Evolutionary conservation across 1,284 basidiomycete species (phyloP).

Genomic region (Flammula alnicola): DNA sequence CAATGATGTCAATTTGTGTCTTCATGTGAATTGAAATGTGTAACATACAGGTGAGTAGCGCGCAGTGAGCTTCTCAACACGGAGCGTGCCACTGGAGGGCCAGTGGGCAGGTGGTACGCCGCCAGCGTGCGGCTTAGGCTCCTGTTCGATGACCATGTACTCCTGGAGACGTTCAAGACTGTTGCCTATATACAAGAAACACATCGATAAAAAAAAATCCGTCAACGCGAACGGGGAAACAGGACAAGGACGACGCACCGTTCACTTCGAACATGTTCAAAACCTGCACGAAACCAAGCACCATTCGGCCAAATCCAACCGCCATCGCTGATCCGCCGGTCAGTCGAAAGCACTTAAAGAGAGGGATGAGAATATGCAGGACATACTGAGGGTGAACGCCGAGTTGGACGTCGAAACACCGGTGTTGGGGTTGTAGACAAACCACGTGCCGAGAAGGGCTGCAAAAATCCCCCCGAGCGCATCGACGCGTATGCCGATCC

Average conservation of each 20-base stretch:
- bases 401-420: too few species aligned
- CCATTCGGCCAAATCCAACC: too few species aligned
- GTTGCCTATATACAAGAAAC: background rate
- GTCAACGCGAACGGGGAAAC: too few species aligned
- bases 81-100: constrained; percentile 72
- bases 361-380: too few species aligned
- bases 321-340: constrained; percentile 52
- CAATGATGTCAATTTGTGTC: background rate
- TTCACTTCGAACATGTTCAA: constrained; percentile 44
- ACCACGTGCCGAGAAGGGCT: constrained; percentile 49
- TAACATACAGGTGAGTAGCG: constrained; percentile 44
- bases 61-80: constrained; percentile 63
- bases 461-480: constrained; percentile 38
- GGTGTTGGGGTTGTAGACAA: constrained; percentile 60
- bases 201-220: constrained; percentile 42
- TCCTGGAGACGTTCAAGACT: constrained; percentile 77
- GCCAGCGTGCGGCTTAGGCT: constrained; percentile 49
- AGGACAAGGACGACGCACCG: too few species aligned
- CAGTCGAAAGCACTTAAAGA: constrained; percentile 57
- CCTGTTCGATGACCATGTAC: constrained; percentile 76
- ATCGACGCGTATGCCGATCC: constrained; percentile 46
- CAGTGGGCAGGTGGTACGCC: constrained; percentile 56
- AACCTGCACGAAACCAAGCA: constrained; percentile 45
- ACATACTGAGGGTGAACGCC: too few species aligned
- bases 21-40: background rate